Evolutionary conservation across 1,284 basidiomycete genomes (phyloP).

Genomic region (Malassezia sp.): DNA sequence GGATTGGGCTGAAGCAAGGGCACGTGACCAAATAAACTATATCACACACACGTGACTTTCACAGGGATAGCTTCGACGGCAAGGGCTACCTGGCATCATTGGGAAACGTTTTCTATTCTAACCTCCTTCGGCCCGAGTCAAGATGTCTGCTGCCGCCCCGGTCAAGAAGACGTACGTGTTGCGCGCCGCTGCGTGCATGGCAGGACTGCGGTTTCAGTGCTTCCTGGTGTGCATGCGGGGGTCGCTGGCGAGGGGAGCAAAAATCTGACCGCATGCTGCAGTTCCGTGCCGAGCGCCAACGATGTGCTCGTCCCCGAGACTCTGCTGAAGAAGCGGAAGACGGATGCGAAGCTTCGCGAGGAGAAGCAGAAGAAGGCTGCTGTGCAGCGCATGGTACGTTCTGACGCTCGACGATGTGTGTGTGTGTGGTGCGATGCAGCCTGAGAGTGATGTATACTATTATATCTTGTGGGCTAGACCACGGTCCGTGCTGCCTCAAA

Average conservation of each 20-base stretch:
- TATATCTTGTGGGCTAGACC: conserved; percentile 39
- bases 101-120: conserved; percentile 13
- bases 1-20: too few species aligned
- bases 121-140: conserved; percentile 21
- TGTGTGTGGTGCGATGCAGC: not conserved
- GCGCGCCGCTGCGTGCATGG: not conserved
- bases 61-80: too few species aligned
- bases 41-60: too few species aligned
- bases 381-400: conserved; percentile 77
- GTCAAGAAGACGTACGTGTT: conserved; percentile 31
- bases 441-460: conserved; percentile 32
- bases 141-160: conserved; percentile 30
- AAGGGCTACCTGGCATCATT: too few species aligned
- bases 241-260: not conserved
- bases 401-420: not conserved
- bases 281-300: conserved; percentile 38
- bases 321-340: conserved; percentile 68
- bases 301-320: conserved; percentile 47
- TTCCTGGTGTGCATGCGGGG: not conserved
- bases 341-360: conserved; percentile 92
- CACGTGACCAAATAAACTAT: too few species aligned
- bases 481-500: conserved; percentile 40
- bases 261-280: conserved; percentile 15
- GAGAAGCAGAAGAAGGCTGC: conserved; percentile 76
- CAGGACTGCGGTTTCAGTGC: too few species aligned